These are phyloP conservation scores for Kodamaea kaohsiungensis DNA, from an alignment of 805 yeast species.

Conservation along the genomic window DNA sequence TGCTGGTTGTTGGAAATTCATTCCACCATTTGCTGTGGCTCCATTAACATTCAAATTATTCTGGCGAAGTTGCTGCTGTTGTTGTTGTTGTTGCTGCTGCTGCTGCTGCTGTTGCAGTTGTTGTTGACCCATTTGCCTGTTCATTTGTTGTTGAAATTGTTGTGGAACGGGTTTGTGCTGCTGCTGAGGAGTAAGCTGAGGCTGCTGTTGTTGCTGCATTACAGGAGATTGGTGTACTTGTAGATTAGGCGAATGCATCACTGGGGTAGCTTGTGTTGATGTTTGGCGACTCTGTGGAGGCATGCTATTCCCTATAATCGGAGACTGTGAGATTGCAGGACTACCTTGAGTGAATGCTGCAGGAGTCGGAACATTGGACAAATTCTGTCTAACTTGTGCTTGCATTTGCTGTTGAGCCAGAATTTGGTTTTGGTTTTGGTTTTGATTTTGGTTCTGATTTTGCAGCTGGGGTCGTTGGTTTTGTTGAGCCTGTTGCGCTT, in stretches of 20 bases:
- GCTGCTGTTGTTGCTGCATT: slow-evolving; percentile 12
- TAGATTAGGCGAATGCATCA: slow-evolving; percentile 12
- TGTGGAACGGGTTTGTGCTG: slow-evolving; percentile 11
- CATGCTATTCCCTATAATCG: slow-evolving; percentile 9
- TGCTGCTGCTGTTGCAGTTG: slow-evolving; percentile 3
- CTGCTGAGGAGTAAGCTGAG: slow-evolving; percentile 5
- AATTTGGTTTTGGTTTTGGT: slow-evolving; percentile 29
- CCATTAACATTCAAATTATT: neutral
- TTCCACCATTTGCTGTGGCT: neutral
- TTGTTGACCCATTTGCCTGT: slow-evolving; percentile 5
- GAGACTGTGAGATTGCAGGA: slow-evolving; percentile 8
- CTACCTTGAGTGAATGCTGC: slow-evolving; percentile 8
- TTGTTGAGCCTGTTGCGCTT: slow-evolving; percentile 17
- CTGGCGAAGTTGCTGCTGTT: slow-evolving; percentile 2
- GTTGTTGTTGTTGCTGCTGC: neutral
- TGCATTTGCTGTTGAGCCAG: slow-evolving; percentile 15
- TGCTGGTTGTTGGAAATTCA: slow-evolving; percentile 12
- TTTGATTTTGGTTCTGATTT: slow-evolving; percentile 31
- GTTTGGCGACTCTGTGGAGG: slow-evolving; percentile 11
- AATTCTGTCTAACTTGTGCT: slow-evolving; percentile 5
- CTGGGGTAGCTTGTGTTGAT: slow-evolving; percentile 13
- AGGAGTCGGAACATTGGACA: slow-evolving; percentile 1
- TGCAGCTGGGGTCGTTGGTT: slow-evolving; percentile 11
- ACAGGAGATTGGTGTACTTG: slow-evolving; percentile 12
- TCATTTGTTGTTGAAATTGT: slow-evolving; percentile 7